Evolutionary conservation across 2,329 filamentous ascomycete genomes (phyloP), one percentile per base, ranked within the genome.

Genomic region (Cercospora beticola): DNA sequence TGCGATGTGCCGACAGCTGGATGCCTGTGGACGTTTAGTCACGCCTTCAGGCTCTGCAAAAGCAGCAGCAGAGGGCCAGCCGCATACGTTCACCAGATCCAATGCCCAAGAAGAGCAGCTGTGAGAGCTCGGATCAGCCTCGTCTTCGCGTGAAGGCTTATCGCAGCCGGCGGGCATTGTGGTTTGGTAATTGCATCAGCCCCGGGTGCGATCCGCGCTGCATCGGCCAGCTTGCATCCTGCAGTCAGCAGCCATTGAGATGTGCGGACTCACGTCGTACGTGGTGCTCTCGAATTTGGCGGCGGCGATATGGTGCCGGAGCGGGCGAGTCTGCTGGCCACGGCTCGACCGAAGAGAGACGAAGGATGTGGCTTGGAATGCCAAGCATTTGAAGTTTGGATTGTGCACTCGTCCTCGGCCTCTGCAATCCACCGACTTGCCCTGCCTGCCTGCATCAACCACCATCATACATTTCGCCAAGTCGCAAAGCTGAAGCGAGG

Each of bases 101-200:
- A 14, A 54, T 54, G 49, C 49, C 36, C 23, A 54, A 23, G 12
- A 26, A 23, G 31, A 14, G 9, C 49, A 65, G 62, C 52, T 61
- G 54, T 62, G n/a, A 26, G 65, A 64, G 64, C 68, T 62, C 60
- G 21, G 33, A 40, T 64, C 49, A 60, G 63, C 64, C 62, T 62
- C 28, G 23, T 56, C 60, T 26, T 31, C 40, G 65, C 49, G 58
- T 31, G 30, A 28, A 70, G 30, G 69, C 66, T 70, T 70, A 70
- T 68, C 66, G 61, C 63, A 61, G 66, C 62, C 62, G 66, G 52
- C 62, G 60, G 58, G 56, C 63, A 30, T 52, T 23, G 31, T 58
- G 54, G 23, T 31, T 69, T 59, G 58, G 52, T 69, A 66, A 66
- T 46, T 10, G 54, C 56, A 66, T 64, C 28, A 36, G 56, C 26